A percentile compares a stretch with the other conserved stretches of the same genome.
phyloP scores from a whole-genome alignment of 768 basidiomycete species.

The Trametes maxima region DNA sequence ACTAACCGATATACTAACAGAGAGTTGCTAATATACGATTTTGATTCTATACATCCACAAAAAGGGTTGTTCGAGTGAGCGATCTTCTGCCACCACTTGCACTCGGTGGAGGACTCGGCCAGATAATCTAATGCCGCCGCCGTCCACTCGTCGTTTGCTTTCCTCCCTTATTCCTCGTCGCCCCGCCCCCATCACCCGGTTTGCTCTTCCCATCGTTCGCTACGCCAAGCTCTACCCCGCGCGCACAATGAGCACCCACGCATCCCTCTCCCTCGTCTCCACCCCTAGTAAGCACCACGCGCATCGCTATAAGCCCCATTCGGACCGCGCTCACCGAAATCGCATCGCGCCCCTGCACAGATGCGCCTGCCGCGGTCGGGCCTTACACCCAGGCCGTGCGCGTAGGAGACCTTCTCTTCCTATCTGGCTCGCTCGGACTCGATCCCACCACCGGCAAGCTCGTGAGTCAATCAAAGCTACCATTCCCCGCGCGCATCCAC shows the following conservation, averaged over 20 bases:
- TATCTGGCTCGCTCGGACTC: slow-evolving; percentile 87
- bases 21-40: too few species aligned
- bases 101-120: background rate
- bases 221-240: background rate
- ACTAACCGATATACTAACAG: slow-evolving; percentile 22
- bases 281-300: slow-evolving; percentile 32
- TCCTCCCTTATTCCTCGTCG: background rate
- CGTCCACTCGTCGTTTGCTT: background rate
- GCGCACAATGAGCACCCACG: slow-evolving; percentile 35
- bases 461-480: slow-evolving; percentile 38
- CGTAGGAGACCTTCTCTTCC: slow-evolving; percentile 81
- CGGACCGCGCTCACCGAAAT: too few species aligned
- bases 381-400: slow-evolving; percentile 91
- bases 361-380: slow-evolving; percentile 77
- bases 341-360: slow-evolving; percentile 38
- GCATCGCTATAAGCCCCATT: background rate
- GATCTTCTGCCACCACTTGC: too few species aligned
- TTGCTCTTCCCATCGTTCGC: background rate
- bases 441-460: slow-evolving; percentile 72
- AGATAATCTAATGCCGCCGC: background rate
- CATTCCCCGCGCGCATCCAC: background rate
- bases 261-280: slow-evolving; percentile 39
- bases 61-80: too few species aligned
- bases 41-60: too few species aligned
- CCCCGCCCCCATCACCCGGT: background rate